Percentiles rank a stretch among this genome's conserved stretches.
These are phyloP conservation scores for Chrysosporium queenslandicum DNA, from an alignment of 2,329 filamentous ascomycete species.

Conservation along the genomic window DNA sequence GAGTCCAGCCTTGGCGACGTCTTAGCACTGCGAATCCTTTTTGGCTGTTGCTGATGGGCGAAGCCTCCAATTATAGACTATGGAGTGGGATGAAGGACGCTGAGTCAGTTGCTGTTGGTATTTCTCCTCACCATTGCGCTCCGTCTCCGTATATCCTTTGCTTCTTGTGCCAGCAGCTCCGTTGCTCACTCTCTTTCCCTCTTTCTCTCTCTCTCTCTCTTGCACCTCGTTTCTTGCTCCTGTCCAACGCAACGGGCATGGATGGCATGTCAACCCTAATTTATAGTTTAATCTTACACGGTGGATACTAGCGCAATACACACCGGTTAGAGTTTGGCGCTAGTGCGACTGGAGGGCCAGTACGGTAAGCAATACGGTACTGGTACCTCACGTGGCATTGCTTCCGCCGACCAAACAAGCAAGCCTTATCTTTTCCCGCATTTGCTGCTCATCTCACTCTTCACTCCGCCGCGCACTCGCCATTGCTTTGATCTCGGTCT, in stretches of 20 bases:
- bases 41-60: neutral
- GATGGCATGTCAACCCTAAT: neutral
- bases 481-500: neutral
- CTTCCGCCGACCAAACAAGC: constrained; percentile 4
- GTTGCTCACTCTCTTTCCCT: too few relatives aligned
- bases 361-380: constrained; percentile 8
- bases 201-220: too few relatives aligned
- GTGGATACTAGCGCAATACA: constrained; percentile 3
- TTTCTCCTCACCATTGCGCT: too few relatives aligned
- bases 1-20: constrained; percentile 6
- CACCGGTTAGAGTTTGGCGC: neutral
- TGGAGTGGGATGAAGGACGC: too few relatives aligned
- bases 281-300: neutral
- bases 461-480: neutral
- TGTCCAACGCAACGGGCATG: neutral
- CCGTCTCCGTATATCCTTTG: too few relatives aligned
- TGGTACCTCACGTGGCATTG: constrained; percentile 10
- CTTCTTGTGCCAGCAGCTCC: too few relatives aligned
- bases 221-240: neutral
- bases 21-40: constrained; percentile 5
- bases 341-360: neutral
- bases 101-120: too few relatives aligned
- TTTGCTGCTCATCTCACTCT: neutral
- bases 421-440: neutral
- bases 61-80: too few relatives aligned